These are phyloP conservation scores for Waltergamsia citrina DNA, from an alignment of 2,329 filamentous ascomycete species.

Conservation along the genomic window DNA sequence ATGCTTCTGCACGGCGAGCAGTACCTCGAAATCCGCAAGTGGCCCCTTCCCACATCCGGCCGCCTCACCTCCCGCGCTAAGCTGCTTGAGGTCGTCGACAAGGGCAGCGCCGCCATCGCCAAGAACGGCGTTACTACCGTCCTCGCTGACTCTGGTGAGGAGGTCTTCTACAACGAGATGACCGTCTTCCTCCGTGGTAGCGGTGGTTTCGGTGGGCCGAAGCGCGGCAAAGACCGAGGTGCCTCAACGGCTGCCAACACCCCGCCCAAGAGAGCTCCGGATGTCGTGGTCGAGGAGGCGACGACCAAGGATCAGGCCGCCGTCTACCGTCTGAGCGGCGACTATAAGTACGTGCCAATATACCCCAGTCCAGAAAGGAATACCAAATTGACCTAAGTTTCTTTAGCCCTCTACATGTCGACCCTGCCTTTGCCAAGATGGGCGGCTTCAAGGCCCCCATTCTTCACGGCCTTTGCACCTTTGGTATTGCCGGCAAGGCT, in stretches of 20 bases:
- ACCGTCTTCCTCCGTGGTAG: constrained; percentile 88
- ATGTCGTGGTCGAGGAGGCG: constrained; percentile 74
- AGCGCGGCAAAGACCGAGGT: constrained; percentile 69
- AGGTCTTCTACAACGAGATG: constrained; percentile 93
- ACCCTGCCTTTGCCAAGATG: constrained; percentile 87
- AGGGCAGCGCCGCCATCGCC: constrained; percentile 80
- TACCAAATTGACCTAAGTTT: constrained; percentile 1
- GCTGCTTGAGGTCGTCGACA: constrained; percentile 92
- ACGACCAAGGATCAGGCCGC: constrained; percentile 89
- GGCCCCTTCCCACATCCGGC: constrained; percentile 78
- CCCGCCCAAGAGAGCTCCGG: constrained; percentile 67
- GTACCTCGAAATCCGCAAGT: constrained; percentile 89
- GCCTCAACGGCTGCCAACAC: constrained; percentile 71
- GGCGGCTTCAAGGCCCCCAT: constrained; percentile 94
- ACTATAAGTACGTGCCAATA: constrained; percentile 58
- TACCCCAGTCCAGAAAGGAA: not conserved
- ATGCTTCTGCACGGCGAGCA: constrained; percentile 99
- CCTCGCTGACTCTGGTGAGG: constrained; percentile 75
- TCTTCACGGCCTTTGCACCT: constrained; percentile 91
- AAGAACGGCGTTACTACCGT: constrained; percentile 74
- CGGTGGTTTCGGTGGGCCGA: constrained; percentile 80
- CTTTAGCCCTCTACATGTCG: constrained; percentile 77
- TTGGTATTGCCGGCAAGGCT: constrained; percentile 86
- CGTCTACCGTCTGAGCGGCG: constrained; percentile 85
- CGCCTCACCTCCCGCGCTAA: constrained; percentile 66